phyloP scores from a whole-genome alignment of 2,329 filamentous ascomycete species.

The Beauveria sp. region DNA sequence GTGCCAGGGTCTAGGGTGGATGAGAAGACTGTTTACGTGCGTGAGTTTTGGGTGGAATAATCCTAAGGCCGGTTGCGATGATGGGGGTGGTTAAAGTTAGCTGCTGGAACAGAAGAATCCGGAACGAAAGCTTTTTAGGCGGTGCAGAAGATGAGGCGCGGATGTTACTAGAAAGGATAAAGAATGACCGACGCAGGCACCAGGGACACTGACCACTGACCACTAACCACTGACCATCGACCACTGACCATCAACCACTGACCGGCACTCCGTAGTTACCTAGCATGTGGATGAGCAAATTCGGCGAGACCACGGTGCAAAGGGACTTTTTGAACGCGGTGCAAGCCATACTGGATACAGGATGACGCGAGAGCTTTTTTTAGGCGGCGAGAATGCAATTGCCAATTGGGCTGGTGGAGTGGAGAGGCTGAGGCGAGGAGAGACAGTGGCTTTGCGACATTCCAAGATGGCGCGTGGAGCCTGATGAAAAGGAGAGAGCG shows the following conservation, averaged over 20 bases:
- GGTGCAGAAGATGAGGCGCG: not conserved
- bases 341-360: not conserved
- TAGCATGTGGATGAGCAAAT: not conserved
- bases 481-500: not conserved
- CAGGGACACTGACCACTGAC: no score
- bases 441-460: slow-evolving; percentile 7
- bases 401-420: not conserved
- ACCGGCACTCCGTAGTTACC: no score
- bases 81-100: not conserved
- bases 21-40: not conserved
- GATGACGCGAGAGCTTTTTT: slow-evolving; percentile 3
- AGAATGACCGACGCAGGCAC: no score
- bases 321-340: not conserved
- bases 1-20: not conserved
- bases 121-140: not conserved
- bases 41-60: not conserved
- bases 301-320: not conserved
- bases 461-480: not conserved
- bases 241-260: no score
- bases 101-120: not conserved
- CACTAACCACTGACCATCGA: no score
- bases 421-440: not conserved
- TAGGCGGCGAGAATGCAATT: not conserved
- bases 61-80: no score
- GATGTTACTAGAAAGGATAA: not conserved